phyloP scores from a whole-genome alignment of 768 basidiomycete genomes.

The Lyophyllum shimeji region DNA sequence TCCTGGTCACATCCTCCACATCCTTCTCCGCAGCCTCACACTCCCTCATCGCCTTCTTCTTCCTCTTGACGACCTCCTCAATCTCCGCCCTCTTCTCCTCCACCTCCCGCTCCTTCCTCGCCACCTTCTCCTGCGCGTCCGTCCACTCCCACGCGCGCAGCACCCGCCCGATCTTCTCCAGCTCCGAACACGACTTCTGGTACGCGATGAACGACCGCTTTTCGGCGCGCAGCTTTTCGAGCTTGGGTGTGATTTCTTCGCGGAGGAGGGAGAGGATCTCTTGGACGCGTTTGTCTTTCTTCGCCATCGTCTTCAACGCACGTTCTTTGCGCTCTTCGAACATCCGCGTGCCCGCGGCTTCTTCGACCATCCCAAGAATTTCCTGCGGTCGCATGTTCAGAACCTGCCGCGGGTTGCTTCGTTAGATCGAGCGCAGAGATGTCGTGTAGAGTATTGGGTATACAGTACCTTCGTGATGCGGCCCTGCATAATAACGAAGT shows the following conservation, averaged over 20 bases:
- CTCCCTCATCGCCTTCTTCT: slow-evolving; percentile 52
- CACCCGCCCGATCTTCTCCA: slow-evolving; percentile 81
- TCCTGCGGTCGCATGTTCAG: slow-evolving; percentile 99
- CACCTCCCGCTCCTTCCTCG: slow-evolving; percentile 58
- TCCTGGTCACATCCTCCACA: slow-evolving; percentile 61
- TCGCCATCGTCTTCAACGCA: slow-evolving; percentile 91
- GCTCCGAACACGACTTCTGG: slow-evolving; percentile 85
- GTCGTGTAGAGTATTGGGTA: slow-evolving; percentile 4
- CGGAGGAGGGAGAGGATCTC: slow-evolving; percentile 78
- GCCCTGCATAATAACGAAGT: slow-evolving; percentile 99
- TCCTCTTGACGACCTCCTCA: slow-evolving; percentile 43
- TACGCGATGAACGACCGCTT: slow-evolving; percentile 87
- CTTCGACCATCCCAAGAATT: slow-evolving; percentile 97
- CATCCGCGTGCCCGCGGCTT: slow-evolving; percentile 98
- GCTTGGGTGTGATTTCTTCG: slow-evolving; percentile 94
- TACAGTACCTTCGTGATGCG: slow-evolving; percentile 96
- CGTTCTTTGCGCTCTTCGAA: slow-evolving; percentile 99
- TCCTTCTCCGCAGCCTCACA: slow-evolving; percentile 67
- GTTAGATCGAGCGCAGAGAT: not conserved
- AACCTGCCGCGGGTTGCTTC: slow-evolving; percentile 43
- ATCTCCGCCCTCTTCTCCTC: slow-evolving; percentile 48
- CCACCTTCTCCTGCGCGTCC: slow-evolving; percentile 51
- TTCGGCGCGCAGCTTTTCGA: slow-evolving; percentile 86
- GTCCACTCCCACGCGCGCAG: slow-evolving; percentile 91
- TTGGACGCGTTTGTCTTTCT: slow-evolving; percentile 94